These are phyloP conservation scores for Penicillium digitatum DNA, from an alignment of 2,329 filamentous ascomycete genomes.

Conservation along the genomic window DNA sequence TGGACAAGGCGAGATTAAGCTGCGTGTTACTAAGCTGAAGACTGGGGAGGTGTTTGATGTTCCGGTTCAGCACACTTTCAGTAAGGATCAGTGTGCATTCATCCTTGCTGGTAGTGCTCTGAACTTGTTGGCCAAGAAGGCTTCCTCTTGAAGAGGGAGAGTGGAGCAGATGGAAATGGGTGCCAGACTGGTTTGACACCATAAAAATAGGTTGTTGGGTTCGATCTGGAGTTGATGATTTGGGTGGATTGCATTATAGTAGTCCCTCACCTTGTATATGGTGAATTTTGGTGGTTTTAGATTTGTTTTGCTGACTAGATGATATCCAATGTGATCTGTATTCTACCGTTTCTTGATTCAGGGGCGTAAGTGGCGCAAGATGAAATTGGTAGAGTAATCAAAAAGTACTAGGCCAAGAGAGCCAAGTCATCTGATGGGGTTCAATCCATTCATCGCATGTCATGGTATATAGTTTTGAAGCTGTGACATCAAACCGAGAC, in stretches of 20 bases:
- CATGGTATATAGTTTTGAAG: constrained; percentile 6
- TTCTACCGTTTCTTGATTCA: constrained; percentile 13
- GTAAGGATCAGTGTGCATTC: constrained; percentile 84
- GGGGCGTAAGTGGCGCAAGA: background rate
- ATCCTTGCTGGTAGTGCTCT: constrained; percentile 90
- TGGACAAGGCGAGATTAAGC: constrained; percentile 72
- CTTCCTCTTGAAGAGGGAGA: constrained; percentile 10
- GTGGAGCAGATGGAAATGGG: background rate
- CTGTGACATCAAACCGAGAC: background rate
- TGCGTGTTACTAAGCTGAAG: constrained; percentile 60
- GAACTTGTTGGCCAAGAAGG: constrained; percentile 75
- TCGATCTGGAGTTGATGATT: constrained; percentile 20
- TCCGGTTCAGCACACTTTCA: constrained; percentile 81
- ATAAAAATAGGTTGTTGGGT: constrained; percentile 19
- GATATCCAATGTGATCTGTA: constrained; percentile 30
- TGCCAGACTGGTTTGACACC: constrained; percentile 5
- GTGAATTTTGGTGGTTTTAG: constrained; percentile 8
- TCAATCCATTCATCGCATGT: background rate
- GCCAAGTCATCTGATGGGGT: background rate
- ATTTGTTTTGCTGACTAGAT: constrained; percentile 22
- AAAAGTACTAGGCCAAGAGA: background rate
- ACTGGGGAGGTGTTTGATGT: constrained; percentile 65
- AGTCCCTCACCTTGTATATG: constrained; percentile 14
- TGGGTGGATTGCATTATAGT: constrained; percentile 13
- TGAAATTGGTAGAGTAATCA: background rate